Evolutionary conservation across 108 stramenopile species (phyloP), one percentile per base, ranked within the genome.

Genomic region (Schizochytrium sp.): DNA sequence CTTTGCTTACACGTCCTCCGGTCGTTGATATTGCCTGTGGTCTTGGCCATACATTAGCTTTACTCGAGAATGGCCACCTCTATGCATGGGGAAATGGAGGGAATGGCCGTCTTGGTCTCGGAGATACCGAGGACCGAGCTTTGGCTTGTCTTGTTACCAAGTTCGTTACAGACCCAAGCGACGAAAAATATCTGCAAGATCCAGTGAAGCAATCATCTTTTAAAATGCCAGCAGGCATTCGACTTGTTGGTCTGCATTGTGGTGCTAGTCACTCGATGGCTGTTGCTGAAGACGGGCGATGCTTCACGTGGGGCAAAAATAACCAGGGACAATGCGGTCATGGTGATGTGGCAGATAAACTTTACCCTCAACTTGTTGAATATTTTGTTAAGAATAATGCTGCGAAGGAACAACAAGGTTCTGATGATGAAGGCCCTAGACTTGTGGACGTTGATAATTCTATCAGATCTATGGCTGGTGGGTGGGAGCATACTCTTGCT

Each of bases 251-350:
- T 10, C 89, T 93, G 38, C 88, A 89, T 76, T 92, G 91, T 53
- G 93, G 93, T 10, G 91, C 91, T 72, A 91, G 91, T 15, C 93
- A 93, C 91, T 91, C 91, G 42, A 91, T 88, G 28, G 91, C 89
- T 4, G 72, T 93, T 42, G 88, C 91, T 28, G 87, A 57, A 44
- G 64, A 87, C 57, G 93, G 93, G 19, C 72, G 91, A 57, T 88
- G 91, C 13, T 93, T 89, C 72, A 87, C 91, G 28, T 93, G 93
- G 76, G 93, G 93, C 10, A 89, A 92, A 47, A 92, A 90, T 69
- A 50, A 72, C 57, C 91, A 92, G 89, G 92, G 92, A 41, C 93
- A 93, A 91, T 91, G 92, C 2, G 93, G 93, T 46, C 92, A 92
- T 59, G 93, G 93, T 50, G 76, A 83, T 40, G 76, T 83, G 3